These are phyloP conservation scores for Scopulariopsis brevicaulis DNA, from an alignment of 2,329 filamentous ascomycete species.

Conservation along the genomic window DNA sequence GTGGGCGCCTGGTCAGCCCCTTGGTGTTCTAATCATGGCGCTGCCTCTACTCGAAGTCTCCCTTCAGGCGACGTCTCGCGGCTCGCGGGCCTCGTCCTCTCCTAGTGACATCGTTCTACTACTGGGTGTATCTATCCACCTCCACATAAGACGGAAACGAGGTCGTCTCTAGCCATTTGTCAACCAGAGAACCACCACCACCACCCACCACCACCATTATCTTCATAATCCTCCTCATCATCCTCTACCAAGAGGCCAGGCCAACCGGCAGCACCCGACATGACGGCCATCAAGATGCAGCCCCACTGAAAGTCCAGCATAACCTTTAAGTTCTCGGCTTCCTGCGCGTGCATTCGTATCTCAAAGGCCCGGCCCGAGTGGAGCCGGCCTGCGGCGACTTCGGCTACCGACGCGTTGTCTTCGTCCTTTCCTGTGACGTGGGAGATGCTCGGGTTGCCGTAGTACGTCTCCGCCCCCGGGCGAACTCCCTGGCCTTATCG, in stretches of 20 bases:
- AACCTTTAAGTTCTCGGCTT: not conserved
- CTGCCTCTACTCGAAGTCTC: constrained; percentile 14
- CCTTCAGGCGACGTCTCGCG: not conserved
- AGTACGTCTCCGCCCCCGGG: too few species aligned
- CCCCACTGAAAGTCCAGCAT: not conserved
- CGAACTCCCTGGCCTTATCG: not conserved
- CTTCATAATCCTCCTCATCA: not conserved
- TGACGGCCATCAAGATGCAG: not conserved
- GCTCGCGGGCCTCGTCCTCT: not conserved
- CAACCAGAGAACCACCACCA: not conserved
- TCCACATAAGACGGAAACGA: not conserved
- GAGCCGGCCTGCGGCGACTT: not conserved
- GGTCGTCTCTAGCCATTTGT: constrained; percentile 1
- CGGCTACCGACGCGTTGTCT: not conserved
- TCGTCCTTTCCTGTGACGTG: not conserved
- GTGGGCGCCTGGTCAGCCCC: too few species aligned
- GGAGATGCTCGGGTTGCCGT: not conserved
- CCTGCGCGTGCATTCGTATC: not conserved
- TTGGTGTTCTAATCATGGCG: too few species aligned
- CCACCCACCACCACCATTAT: not conserved
- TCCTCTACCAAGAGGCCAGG: not conserved
- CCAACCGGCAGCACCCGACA: not conserved
- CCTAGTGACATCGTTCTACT: not conserved
- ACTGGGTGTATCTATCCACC: not conserved
- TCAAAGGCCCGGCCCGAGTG: not conserved